Evolutionary conservation across 306 rosid species (phyloP), one percentile per base, ranked within the genome.

Genomic region (Acmispon strigosus): DNA sequence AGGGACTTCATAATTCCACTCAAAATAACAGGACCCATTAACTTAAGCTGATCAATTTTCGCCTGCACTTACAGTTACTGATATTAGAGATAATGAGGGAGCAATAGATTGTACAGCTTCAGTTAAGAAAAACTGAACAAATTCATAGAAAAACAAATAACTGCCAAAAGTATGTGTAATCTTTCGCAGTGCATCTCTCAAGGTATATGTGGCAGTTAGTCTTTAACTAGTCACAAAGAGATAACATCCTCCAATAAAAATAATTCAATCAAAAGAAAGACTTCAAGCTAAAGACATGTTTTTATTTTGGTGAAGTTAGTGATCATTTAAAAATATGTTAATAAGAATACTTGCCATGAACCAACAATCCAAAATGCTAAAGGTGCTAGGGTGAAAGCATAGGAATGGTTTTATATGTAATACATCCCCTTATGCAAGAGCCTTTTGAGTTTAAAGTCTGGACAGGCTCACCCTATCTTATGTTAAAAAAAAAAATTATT

Each of bases 1-100:
- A 93, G 98, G 55, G 96, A 93, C 87, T 90, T 93, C 89, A 93
- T 54, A 75, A 93, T 85, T 74, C 90, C 97, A 81, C 84, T 87
- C 56, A 93, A 90, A 85, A 90, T 90, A 81, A 93, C 89, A 42
- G 98, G 98, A 60, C 96, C 91, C 90, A 90, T 90, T 67, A 90
- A 86, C 86, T 79, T 90, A 37, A 93, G 97, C 80, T 93, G 98
- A 18, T 88, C 91, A 44, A 81, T 81, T 74, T 73, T 87, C 42
- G 97, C 94, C 98, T 93, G 88, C 87, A 86, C 59, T 69, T 58
- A 74, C 32, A 72, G 53, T 54, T 48, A 70, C 32, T 72, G 59
- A 69, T 52, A 64, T 73, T 47, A 62, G 69, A 79, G 70, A 39
- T 54, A 67, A 62, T 73, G 69, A 19, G 24, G 57, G 20, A 71